A percentile compares a stretch with the other conserved stretches of the same genome.
These are phyloP conservation scores for Calycina herbarum DNA, from an alignment of 2,329 filamentous ascomycete genomes.

Conservation along the genomic window DNA sequence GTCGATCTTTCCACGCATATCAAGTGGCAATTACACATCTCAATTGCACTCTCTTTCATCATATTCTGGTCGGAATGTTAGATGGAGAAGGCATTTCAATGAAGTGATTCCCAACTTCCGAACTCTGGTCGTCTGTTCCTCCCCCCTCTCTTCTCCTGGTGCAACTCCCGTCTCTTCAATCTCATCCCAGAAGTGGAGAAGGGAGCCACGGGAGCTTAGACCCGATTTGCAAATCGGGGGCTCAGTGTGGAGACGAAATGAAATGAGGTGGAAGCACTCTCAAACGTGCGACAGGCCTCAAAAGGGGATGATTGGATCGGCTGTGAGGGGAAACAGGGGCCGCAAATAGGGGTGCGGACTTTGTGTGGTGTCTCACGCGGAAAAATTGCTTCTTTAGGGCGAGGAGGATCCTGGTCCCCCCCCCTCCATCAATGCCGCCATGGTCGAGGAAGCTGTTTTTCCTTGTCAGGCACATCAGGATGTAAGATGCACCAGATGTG, in stretches of 20 bases:
- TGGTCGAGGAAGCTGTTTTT: not conserved
- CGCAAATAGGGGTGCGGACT: too few species aligned
- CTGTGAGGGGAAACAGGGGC: not conserved
- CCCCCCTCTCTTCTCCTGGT: not conserved
- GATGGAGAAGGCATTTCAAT: not conserved
- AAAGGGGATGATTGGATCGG: not conserved
- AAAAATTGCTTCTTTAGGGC: not conserved
- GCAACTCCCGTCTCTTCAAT: not conserved
- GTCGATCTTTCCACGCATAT: not conserved
- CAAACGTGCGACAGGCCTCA: not conserved
- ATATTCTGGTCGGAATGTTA: not conserved
- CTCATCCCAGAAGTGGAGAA: too few species aligned
- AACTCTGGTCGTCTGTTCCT: not conserved
- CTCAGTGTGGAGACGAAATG: not conserved
- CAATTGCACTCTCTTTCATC: not conserved
- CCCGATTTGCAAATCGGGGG: constrained; percentile 1
- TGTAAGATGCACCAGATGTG: not conserved
- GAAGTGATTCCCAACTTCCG: not conserved
- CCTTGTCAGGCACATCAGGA: not conserved
- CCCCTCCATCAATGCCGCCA: too few species aligned
- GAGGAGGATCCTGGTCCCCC: too few species aligned
- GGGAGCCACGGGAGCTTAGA: not conserved
- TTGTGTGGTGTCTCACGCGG: not conserved
- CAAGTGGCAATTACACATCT: not conserved
- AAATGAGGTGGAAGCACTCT: constrained; percentile 1